Base-by-base conservation (phyloP, 768 basidiomycete species). In the Saitozyma podzolica region DNA sequence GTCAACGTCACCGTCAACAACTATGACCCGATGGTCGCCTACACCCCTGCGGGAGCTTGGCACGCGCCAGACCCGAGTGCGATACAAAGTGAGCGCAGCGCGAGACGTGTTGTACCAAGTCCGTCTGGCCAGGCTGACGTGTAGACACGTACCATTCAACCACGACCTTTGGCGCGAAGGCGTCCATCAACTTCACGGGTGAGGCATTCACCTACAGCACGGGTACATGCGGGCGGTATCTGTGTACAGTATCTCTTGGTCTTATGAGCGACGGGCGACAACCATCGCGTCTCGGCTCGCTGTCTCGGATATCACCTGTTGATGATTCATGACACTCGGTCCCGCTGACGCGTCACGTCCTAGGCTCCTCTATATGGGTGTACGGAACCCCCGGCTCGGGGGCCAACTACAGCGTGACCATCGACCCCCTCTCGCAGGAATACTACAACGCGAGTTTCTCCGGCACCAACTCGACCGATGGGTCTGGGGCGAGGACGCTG, bases 81-180 rank as follows among this genome's bases (percentile, higher is more conserved):
- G 52, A 59, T 76, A 37, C 74, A 76, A 6, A 63, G 64, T 5
- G 72, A 72, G 70, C 76, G 68, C 53, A 73, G 72, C 54, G 62
- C 62, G 14, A 58, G 57, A 7, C 40, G 57, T 14, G 62, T 61
- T n/a, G 73, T 66, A 17, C 72, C 73, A 0, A 69, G 69, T 29
- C 5, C 5, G 29, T 2, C 29, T 29, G 2, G 29, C 29, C 29
- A 5, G 29, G 29, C 29, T 29, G 29, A 29, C 29, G 29, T 29
- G 29, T 56, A 75, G 78, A 73, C 1, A 80, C 79, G 2, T 75
- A 76, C 48, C 79, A 80, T 61, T 67, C 65, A n/a, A 78, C 79
- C 1, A 70, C 58, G 0, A 60, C 66, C 2, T 54, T 50, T 3
- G 71, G 70, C 1, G 72, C 79, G 4, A 61, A 63, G 41, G 66